Percentiles rank a stretch among this genome's conserved stretches.
Evolutionary conservation across 768 basidiomycete genomes (phyloP).

Genomic region (Dendrothele bispora): DNA sequence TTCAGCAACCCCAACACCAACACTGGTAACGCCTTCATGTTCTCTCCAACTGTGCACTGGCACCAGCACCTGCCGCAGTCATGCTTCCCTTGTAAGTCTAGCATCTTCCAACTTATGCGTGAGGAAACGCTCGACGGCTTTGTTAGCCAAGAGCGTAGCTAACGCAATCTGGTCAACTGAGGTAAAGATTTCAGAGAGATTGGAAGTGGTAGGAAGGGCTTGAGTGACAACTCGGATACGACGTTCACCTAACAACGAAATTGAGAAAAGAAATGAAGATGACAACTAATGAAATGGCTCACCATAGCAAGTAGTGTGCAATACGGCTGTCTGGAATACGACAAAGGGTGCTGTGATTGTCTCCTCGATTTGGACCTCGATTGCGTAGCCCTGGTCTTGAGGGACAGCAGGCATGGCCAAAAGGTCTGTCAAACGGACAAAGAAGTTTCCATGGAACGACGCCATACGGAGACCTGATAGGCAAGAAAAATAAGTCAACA

Average conservation of each 20-base stretch:
- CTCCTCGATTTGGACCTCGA: slow-evolving; percentile 96
- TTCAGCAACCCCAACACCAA: slow-evolving; percentile 89
- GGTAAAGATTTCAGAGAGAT: slow-evolving; percentile 85
- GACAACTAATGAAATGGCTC: too few relatives aligned
- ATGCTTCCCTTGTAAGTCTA: slow-evolving; percentile 92
- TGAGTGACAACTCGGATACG: slow-evolving; percentile 89
- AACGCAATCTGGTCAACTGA: slow-evolving; percentile 90
- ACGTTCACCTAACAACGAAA: slow-evolving; percentile 58
- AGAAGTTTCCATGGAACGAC: slow-evolving; percentile 98
- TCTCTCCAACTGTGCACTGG: slow-evolving; percentile 94
- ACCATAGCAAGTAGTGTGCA: slow-evolving; percentile 94
- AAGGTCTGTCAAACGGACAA: slow-evolving; percentile 95
- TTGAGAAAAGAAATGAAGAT: not conserved
- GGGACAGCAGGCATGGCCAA: slow-evolving; percentile 97
- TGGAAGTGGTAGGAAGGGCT: slow-evolving; percentile 85
- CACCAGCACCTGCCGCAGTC: slow-evolving; percentile 91
- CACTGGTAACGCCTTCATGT: slow-evolving; percentile 92
- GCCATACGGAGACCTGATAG: slow-evolving; percentile 84
- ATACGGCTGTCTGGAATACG: slow-evolving; percentile 90
- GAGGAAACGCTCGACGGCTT: slow-evolving; percentile 87
- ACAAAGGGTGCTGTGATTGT: slow-evolving; percentile 88
- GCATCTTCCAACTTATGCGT: slow-evolving; percentile 88
- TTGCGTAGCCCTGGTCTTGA: slow-evolving; percentile 92
- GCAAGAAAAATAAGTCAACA: slow-evolving; percentile 7
- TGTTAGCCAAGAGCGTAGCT: slow-evolving; percentile 82